Percentiles rank a stretch among this genome's conserved stretches.
phyloP scores from a whole-genome alignment of 768 basidiomycete species.

The Leccinum barrowsii region DNA sequence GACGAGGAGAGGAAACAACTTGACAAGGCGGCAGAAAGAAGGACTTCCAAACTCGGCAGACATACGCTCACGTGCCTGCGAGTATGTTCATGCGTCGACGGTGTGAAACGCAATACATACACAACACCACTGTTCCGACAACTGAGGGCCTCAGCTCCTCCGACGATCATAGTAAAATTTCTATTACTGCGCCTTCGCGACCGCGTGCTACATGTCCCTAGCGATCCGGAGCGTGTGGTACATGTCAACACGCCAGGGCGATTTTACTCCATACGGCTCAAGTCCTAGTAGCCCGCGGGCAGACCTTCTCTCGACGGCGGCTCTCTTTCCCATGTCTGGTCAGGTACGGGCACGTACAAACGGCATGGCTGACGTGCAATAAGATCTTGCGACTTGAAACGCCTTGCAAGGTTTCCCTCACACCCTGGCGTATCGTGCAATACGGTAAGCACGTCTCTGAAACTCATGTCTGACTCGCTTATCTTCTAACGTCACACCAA shows the following conservation, averaged over 20 bases:
- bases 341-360: conserved; percentile 3
- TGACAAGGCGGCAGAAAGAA: conserved; percentile 17
- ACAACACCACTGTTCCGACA: not conserved
- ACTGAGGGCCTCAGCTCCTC: not conserved
- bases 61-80: conserved; percentile 14
- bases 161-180: not conserved
- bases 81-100: not conserved
- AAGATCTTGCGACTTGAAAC: conserved; percentile 15
- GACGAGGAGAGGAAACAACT: conserved; percentile 11
- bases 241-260: not conserved
- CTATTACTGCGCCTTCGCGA: not conserved
- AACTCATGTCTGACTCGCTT: conserved; percentile 16
- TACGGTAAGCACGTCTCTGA: not conserved
- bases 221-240: not conserved
- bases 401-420: not conserved
- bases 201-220: not conserved
- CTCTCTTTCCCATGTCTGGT: not conserved
- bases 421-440: not conserved
- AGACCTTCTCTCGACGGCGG: not conserved
- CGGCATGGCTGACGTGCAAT: not conserved
- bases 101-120: not conserved
- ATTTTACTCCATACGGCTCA: not conserved
- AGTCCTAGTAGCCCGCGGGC: not conserved
- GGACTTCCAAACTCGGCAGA: conserved; percentile 24
- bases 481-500: conserved; percentile 12